Evolutionary conservation across 139 green algal species (phyloP), one percentile per base, ranked within the genome.

Genomic region (Mesostigma viride): DNA sequence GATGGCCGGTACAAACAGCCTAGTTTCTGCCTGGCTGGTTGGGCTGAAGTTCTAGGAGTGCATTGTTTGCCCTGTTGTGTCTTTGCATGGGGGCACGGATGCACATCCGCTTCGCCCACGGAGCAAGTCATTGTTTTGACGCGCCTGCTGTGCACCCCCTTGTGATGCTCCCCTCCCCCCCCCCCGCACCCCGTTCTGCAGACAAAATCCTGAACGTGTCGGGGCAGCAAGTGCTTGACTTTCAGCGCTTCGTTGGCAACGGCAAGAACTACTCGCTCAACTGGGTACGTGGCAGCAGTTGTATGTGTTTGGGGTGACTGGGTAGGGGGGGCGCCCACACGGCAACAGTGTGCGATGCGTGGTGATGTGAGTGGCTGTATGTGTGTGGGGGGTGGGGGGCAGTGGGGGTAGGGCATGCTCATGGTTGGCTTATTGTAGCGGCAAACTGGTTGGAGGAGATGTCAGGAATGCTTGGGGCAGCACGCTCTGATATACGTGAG

Each of bases 211-310:
- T 62, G 3, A 11, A 62, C 30, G 73, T 90, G 1, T 65, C 65
- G 6, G 71, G 80, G 32, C 56, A 62, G 8, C 81, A 88, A 74
- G 76, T 86, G 22, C 28, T 81, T n/a, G 69, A 79, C 2, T 89
- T 89, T 67, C 77, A 79, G 76, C 24, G 58, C 11, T 88, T 76
- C 61, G 65, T 75, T 3, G 76, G 79, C 1, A 64, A 66, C 35
- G 67, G 71, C 26, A 60, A 63, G 35, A 80, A 57, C 0, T 74
- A 81, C 63, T 65, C 58, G 31, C 64, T 68, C 30, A 88, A 88
- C 62, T 69, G 36, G 2, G 63, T 69, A 26, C 34, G 63, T 6
- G 28, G 0, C 83, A 89, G 73, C 64, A 71, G 3, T 17, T 66
- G 26, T 79, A 33, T 35, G 4, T 3, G 26, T 35, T 57, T 66